Evolutionary conservation across 495 filamentous ascomycete species (phyloP), one percentile per base, ranked within the genome.

Genomic region (Penicillium steckii): DNA sequence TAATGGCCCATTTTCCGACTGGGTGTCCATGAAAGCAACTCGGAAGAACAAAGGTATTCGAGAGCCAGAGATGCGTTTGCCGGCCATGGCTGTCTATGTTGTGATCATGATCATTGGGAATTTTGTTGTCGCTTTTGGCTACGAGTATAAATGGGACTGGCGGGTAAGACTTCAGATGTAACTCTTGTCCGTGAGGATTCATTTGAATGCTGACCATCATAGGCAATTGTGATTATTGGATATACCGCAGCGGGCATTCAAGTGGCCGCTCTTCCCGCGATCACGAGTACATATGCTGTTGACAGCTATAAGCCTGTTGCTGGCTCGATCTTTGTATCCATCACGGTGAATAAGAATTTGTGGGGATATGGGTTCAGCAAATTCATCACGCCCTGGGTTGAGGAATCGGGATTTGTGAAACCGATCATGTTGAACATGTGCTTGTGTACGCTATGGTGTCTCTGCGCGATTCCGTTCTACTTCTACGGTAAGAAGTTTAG

Each of bases 41-140:
- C 67, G 64, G 17, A 68, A 71, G 47, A 88, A 89, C 57, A 50
- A 67, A 17, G 84, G 84, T 10, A 82, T 88, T 59, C 78, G 85
- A 44, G 85, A 89, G 66, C 83, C 85, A 0, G 85, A 89, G 61
- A 88, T 89, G 85, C 71, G 84, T 18, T 64, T 88, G 23, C 79
- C 78, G 4, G 75, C 82, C 0, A 78, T 86, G 70, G 73, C 85
- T n/a, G 80, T 80, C 10, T 81, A 80, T 43, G 74, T 83, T 8
- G 53, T 84, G 8, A 70, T 84, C 41, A 77, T 76, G 61, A 76
- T 81, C 5, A 67, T 83, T 9, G 85, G 85, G 1, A 82, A 83
- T 47, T 77, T 86, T 27, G 64, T 87, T 24, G 80, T 80, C 9
- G 80, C 81, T 6, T 77, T 85, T 54, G 82, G 82, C 2, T 86